Evolutionary conservation across 331 rosid species (phyloP).

Genomic region (Spiraea crenata): DNA sequence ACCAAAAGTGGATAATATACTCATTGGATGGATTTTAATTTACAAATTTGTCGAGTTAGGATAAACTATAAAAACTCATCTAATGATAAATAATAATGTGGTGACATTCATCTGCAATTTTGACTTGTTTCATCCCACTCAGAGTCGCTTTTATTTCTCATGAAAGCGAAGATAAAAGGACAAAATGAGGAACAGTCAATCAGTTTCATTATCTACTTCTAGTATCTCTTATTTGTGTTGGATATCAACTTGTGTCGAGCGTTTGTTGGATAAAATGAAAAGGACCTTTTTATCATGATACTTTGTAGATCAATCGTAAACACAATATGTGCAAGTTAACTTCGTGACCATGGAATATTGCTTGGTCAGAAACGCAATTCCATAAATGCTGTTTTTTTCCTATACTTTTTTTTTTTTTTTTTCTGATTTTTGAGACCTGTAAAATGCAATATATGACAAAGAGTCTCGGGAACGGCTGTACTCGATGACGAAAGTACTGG

Average conservation of each 20-base stretch:
- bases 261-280: neutral
- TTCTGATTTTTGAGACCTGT: neutral
- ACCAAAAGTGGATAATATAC: too few relatives aligned
- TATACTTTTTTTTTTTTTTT: neutral
- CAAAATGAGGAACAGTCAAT: neutral
- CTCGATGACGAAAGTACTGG: neutral
- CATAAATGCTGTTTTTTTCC: neutral
- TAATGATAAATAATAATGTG: too few relatives aligned
- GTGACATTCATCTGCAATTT: too few relatives aligned
- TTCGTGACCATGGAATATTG: conserved; percentile 5
- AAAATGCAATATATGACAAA: too few relatives aligned
- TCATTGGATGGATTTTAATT: too few relatives aligned
- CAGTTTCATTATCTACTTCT: neutral
- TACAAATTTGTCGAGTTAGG: too few relatives aligned
- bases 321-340: neutral
- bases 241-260: neutral
- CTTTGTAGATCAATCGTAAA: too few relatives aligned
- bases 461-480: neutral
- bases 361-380: neutral
- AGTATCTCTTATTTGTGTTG: too few relatives aligned
- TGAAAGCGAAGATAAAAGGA: neutral
- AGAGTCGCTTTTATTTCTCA: neutral
- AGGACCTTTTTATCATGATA: neutral
- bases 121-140: too few relatives aligned
- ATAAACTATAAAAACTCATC: too few relatives aligned